Conservation (phyloP, 768 basidiomycete species). For the Amylocystis lapponica region DNA sequence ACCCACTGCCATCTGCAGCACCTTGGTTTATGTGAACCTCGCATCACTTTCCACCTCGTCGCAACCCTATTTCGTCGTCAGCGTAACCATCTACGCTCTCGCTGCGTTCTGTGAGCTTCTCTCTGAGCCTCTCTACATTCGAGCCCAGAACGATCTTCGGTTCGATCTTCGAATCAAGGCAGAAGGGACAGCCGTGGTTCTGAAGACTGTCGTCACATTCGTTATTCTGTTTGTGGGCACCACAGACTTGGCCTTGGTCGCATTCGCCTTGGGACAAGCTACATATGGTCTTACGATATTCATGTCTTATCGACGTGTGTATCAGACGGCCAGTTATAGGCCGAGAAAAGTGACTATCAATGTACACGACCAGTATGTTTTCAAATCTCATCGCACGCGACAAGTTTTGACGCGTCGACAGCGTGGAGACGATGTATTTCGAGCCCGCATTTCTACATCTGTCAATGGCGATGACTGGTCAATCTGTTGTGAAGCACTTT, state of each 20-base stretch:
- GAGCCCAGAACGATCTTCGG: slow-evolving; percentile 56
- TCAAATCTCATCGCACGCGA: neutral
- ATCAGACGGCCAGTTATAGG: slow-evolving; percentile 9
- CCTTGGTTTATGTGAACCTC: slow-evolving; percentile 46
- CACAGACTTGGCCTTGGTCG: slow-evolving; percentile 57
- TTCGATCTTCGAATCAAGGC: slow-evolving; percentile 74
- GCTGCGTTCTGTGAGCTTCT: slow-evolving; percentile 75
- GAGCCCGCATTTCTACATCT: slow-evolving; percentile 48
- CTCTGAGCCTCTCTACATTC: slow-evolving; percentile 59
- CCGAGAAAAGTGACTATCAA: slow-evolving; percentile 14
- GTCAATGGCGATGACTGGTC: slow-evolving; percentile 78
- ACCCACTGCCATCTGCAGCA: slow-evolving; percentile 51
- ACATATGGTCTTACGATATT: slow-evolving; percentile 61
- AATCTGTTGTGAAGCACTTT: slow-evolving; percentile 90
- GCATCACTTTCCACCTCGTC: slow-evolving; percentile 47
- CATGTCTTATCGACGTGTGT: slow-evolving; percentile 41
- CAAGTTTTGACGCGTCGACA: slow-evolving; percentile 2
- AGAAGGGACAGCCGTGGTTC: slow-evolving; percentile 77
- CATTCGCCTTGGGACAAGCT: slow-evolving; percentile 84
- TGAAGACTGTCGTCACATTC: slow-evolving; percentile 72
- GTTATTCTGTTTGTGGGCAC: slow-evolving; percentile 41
- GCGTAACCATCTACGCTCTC: slow-evolving; percentile 64
- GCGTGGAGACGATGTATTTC: slow-evolving; percentile 31
- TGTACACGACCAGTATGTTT: slow-evolving; percentile 26
- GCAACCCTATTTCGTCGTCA: slow-evolving; percentile 60